Base-by-base conservation (phyloP, 164 flowering plant species). In the Cinnamomum chago region DNA sequence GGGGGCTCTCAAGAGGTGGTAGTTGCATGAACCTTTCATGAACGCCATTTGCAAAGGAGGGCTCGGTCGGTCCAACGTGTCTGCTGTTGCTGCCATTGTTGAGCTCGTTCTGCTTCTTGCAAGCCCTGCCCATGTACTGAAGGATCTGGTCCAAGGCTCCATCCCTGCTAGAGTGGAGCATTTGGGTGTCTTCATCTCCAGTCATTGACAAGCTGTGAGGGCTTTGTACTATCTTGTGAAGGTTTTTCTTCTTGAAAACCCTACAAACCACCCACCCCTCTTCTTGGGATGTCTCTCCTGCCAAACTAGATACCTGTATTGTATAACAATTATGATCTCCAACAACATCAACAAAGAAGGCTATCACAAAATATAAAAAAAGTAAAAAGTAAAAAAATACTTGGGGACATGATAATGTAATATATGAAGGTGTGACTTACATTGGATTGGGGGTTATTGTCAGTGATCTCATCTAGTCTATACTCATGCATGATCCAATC, bases 401-500 rank as follows among this genome's bases (percentile, higher is more conserved):
- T 30, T 30, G n/a, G 33, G 33, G 33, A 30, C 33, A 30, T 30
- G 4, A 30, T 30, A 17, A 55, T 55, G 15, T 18, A 55, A 15
- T 55, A 55, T 18, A 55, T 55, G 60, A 55, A 55, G 17, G 17
- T 15, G n/a, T 3, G 30, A 58, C 88, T 78, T 82, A 86, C 87
- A 69, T 75, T 82, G 72, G 82, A 65, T 67, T 82, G 83, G 55
- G 71, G 23, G 51, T 30, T 58, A 70, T 20, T 75, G 80, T 74
- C 71, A 24, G 68, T 22, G 50, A 70, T 83, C 47, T 90, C 97
- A 65, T 92, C 98, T 0, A 94, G 93, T 25, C 98, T 80, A 65
- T 94, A 94, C 58, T 94, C 98, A 76, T 94, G 97, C 98, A 94
- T 94, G 81, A 94, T 94, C 98, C 98, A 94, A 35, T 94, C 97